These are phyloP conservation scores for Cornus controversa DNA, from an alignment of 148 eudicot genomes.

Conservation along the genomic window DNA sequence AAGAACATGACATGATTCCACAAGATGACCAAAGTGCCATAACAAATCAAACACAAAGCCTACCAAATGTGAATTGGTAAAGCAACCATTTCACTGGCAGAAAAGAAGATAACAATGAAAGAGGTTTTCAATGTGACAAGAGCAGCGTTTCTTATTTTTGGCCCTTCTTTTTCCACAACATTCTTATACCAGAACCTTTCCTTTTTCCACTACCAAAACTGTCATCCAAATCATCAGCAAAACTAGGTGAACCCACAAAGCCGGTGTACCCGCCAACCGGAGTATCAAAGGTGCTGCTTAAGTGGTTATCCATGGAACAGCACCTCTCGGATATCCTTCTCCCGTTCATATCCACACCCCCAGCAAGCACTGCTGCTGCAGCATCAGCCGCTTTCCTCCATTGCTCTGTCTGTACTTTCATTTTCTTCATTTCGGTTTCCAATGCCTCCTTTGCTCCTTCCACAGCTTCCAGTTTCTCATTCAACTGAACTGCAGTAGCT, in stretches of 20 bases:
- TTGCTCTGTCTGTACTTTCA: constrained; percentile 77
- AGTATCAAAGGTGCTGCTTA: constrained; percentile 32
- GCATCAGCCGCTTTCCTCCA: constrained; percentile 90
- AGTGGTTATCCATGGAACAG: constrained; percentile 71
- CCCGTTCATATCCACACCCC: constrained; percentile 38
- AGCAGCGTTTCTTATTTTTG: constrained; percentile 36
- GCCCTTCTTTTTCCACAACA: constrained; percentile 81
- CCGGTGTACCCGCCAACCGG: constrained; percentile 32
- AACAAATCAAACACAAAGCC: constrained; percentile 9
- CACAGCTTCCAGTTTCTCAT: constrained; percentile 34
- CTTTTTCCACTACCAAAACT: constrained; percentile 50
- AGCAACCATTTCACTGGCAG: constrained; percentile 9
- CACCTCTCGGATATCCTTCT: constrained; percentile 53
- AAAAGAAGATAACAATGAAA: neutral
- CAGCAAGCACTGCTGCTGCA: constrained; percentile 60
- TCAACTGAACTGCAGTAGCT: constrained; percentile 19
- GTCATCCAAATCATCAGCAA: constrained; percentile 47
- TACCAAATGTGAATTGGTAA: neutral
- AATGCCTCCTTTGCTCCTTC: constrained; percentile 44
- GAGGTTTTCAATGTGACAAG: constrained; percentile 3
- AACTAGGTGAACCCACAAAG: constrained; percentile 48
- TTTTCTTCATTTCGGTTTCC: constrained; percentile 69
- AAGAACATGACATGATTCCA: neutral
- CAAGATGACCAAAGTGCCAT: neutral
- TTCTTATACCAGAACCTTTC: constrained; percentile 62